Conservation (phyloP, 352 stramenopile species). For the Blastocystis sp. region DNA sequence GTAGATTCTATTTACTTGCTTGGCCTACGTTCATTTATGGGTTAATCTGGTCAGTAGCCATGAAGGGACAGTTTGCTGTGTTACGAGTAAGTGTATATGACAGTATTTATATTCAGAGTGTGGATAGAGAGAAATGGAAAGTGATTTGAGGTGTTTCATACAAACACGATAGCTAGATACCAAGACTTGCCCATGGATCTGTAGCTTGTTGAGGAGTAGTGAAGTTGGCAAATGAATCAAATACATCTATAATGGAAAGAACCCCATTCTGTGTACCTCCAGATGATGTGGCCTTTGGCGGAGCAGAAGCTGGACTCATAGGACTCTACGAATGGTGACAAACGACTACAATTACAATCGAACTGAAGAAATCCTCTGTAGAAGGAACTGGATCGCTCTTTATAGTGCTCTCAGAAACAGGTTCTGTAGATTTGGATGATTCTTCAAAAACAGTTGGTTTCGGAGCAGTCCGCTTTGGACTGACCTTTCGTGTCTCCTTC, state of each 20-base stretch:
- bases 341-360: neutral
- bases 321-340: neutral
- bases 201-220: neutral
- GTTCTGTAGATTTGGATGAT: neutral
- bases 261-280: neutral
- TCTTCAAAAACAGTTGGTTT: neutral
- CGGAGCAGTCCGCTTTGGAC: neutral
- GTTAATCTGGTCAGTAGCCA: constrained; percentile 1
- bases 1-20: constrained; percentile 31
- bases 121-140: constrained; percentile 50
- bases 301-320: neutral
- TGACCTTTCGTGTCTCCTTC: neutral
- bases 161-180: neutral
- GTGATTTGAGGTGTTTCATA: constrained; percentile 44
- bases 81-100: neutral
- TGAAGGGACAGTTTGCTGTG: constrained; percentile 1
- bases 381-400: neutral
- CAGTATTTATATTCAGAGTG: neutral
- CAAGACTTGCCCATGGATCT: constrained; percentile 24
- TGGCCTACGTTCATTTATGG: constrained; percentile 53
- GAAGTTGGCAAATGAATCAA: neutral
- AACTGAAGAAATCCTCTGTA: neutral
- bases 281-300: neutral
- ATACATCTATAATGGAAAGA: neutral
- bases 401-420: neutral